Evolutionary conservation across 192 early-diverging fungal genomes (phyloP).

Genomic region (Umbelopsis sp.): DNA sequence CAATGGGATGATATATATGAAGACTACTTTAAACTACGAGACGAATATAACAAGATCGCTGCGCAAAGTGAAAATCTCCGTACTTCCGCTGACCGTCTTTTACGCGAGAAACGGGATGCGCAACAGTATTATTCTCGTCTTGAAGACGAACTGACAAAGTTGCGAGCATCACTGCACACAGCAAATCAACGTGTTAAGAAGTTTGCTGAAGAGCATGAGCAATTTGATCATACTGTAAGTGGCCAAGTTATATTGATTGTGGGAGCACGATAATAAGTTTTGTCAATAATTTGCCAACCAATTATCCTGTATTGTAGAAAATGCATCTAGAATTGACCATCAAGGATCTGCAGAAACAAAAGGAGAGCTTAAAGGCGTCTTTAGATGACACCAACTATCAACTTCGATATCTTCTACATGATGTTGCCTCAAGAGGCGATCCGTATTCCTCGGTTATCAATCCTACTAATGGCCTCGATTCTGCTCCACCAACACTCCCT

Average conservation of each 20-base stretch:
- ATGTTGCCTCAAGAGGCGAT: constrained; percentile 6
- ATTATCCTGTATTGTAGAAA: neutral
- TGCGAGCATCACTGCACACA: constrained; percentile 13
- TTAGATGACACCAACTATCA: constrained; percentile 28
- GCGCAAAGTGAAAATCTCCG: constrained; percentile 7
- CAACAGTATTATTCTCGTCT: constrained; percentile 16
- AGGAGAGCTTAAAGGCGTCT: constrained; percentile 1
- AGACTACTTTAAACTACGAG: constrained; percentile 25
- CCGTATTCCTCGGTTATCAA: constrained; percentile 12
- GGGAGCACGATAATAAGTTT: neutral
- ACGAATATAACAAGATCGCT: neutral
- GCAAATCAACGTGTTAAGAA: constrained; percentile 16
- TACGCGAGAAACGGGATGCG: constrained; percentile 20
- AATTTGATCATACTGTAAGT: constrained; percentile 1
- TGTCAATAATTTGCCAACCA: neutral
- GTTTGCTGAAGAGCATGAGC: constrained; percentile 17
- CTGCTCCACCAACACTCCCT: constrained; percentile 1
- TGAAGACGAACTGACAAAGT: constrained; percentile 6
- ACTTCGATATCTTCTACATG: constrained; percentile 22
- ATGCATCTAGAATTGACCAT: neutral
- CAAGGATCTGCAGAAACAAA: constrained; percentile 4
- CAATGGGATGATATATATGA: constrained; percentile 27
- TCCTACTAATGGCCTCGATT: constrained; percentile 1
- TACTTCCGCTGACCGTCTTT: neutral
- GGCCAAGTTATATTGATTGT: neutral